Conservation (phyloP, 2,329 filamentous ascomycete species). For the Venturia effusa region DNA sequence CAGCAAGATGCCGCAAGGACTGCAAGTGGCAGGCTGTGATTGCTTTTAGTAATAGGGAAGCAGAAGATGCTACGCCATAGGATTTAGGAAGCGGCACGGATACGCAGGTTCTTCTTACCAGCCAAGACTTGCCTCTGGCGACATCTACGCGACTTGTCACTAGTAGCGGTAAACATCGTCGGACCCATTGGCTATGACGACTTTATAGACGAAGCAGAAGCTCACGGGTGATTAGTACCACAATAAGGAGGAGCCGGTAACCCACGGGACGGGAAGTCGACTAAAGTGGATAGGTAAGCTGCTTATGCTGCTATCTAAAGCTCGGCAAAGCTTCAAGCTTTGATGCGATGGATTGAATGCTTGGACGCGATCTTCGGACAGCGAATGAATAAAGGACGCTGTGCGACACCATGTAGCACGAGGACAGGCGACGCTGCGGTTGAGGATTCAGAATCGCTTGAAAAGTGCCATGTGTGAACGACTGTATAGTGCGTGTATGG, state of each 20-base stretch:
- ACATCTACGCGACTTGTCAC: neutral
- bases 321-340: neutral
- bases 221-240: neutral
- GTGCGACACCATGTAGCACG: neutral
- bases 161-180: neutral
- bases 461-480: too few species aligned
- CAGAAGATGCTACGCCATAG: neutral
- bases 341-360: neutral
- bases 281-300: neutral
- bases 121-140: neutral
- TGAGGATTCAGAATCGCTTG: neutral
- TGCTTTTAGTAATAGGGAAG: neutral
- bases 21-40: neutral
- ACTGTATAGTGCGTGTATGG: too few species aligned
- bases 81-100: neutral
- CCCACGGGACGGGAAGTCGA: neutral
- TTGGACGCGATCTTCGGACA: neutral
- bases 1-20: neutral
- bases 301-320: neutral
- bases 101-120: neutral
- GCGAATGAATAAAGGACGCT: neutral
- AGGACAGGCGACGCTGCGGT: neutral
- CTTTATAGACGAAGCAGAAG: neutral
- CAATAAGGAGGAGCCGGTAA: neutral
- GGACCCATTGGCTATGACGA: neutral